Percentiles rank a stretch among this genome's conserved stretches.
Evolutionary conservation across 768 basidiomycete genomes (phyloP).

Genomic region (Phaeotremella skinneri): DNA sequence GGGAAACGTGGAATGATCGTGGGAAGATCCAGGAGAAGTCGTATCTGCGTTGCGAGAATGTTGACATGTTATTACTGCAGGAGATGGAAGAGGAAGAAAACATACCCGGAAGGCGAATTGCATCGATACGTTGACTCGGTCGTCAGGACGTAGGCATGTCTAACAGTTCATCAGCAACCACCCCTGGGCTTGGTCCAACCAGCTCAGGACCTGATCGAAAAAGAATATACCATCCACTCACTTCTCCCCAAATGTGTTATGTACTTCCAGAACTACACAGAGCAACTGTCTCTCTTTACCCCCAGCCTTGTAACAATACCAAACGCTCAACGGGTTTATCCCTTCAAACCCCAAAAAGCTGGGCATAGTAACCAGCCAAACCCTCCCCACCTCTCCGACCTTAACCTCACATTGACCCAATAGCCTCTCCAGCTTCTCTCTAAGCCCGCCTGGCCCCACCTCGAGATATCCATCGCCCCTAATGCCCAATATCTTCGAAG

Average conservation of each 20-base stretch:
- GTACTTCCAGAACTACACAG: conserved; percentile 63
- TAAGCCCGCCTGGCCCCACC: conserved; percentile 17
- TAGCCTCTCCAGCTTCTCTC: conserved; percentile 21
- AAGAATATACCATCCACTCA: conserved; percentile 36
- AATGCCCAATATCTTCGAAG: conserved; percentile 57
- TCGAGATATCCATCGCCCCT: conserved; percentile 57
- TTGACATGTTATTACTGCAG: not conserved
- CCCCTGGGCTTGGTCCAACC: not conserved
- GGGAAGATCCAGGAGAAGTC: conserved; percentile 66
- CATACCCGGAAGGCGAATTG: conserved; percentile 17
- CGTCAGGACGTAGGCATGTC: conserved; percentile 33
- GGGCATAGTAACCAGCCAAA: conserved; percentile 76
- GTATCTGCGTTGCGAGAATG: conserved; percentile 27
- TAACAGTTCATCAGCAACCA: not conserved
- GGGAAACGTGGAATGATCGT: conserved; percentile 71
- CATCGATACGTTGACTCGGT: conserved; percentile 10
- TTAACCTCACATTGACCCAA: conserved; percentile 8
- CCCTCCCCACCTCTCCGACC: conserved; percentile 54
- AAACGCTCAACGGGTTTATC: conserved; percentile 69
- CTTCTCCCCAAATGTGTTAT: conserved; percentile 72
- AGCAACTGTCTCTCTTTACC: conserved; percentile 13
- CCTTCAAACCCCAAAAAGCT: conserved; percentile 66
- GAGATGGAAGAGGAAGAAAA: not conserved
- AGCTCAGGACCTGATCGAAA: not conserved
- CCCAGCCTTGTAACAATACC: conserved; percentile 59